A percentile compares a stretch with the other conserved stretches of the same genome.
Evolutionary conservation across 176 grass and related monocot species (phyloP).

Genomic region (Chrysopogon serrulatus): DNA sequence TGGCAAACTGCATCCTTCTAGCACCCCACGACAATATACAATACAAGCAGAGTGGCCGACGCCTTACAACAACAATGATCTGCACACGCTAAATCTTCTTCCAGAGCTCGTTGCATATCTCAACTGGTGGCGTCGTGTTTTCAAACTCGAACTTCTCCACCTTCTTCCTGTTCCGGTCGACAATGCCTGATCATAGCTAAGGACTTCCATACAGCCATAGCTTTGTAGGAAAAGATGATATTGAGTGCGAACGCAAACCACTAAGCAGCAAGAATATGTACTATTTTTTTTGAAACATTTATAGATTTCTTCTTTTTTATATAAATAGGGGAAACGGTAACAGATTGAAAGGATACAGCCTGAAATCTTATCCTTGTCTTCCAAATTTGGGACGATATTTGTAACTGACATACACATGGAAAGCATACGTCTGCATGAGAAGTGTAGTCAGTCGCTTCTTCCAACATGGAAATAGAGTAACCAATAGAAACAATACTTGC

Average conservation of each 20-base stretch:
- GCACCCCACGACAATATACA: neutral
- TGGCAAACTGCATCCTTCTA: neutral
- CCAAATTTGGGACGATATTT: slow-evolving; percentile 63
- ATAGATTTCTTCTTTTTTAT: neutral
- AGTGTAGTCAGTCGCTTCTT: slow-evolving; percentile 9
- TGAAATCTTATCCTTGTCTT: slow-evolving; percentile 60
- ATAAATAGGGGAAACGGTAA: neutral
- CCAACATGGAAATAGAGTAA: slow-evolving; percentile 11
- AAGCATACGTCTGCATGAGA: slow-evolving; percentile 54
- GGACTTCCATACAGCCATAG: slow-evolving; percentile 4
- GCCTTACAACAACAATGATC: neutral
- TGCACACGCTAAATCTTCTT: slow-evolving; percentile 30
- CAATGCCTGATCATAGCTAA: slow-evolving; percentile 50
- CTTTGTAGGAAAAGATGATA: slow-evolving; percentile 1
- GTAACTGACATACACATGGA: slow-evolving; percentile 84
- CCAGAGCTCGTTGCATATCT: slow-evolving; percentile 67
- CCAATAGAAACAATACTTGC: neutral
- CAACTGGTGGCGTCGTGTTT: slow-evolving; percentile 14
- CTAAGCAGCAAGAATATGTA: neutral
- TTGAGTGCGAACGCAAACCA: neutral
- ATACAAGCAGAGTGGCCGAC: neutral
- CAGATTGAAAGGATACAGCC: slow-evolving; percentile 78
- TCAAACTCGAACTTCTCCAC: slow-evolving; percentile 55
- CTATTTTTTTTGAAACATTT: neutral
- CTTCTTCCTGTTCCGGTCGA: slow-evolving; percentile 58